Conservation (phyloP, 139 green algal genomes). For the Nannochloris sp. region DNA sequence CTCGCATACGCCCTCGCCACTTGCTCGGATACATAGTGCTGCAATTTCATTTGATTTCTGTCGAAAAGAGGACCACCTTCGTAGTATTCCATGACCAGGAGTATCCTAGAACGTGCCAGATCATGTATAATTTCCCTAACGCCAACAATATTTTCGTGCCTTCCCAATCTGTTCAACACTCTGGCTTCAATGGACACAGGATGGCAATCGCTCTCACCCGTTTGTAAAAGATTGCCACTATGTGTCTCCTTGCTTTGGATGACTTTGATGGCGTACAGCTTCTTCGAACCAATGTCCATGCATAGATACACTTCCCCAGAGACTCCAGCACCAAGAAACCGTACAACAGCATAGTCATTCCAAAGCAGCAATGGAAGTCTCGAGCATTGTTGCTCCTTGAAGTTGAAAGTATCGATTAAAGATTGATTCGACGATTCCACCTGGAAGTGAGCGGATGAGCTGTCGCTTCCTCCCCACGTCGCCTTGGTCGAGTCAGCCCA, state of each 20-base stretch:
- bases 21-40: slow-evolving; percentile 49
- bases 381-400: too few species aligned
- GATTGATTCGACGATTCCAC: too few species aligned
- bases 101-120: slow-evolving; percentile 52
- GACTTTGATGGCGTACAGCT: slow-evolving; percentile 72
- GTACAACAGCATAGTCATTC: slow-evolving; percentile 78
- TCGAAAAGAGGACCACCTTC: slow-evolving; percentile 67
- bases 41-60: slow-evolving; percentile 49
- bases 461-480: too few species aligned
- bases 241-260: slow-evolving; percentile 23
- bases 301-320: slow-evolving; percentile 74
- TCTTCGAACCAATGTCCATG: slow-evolving; percentile 60
- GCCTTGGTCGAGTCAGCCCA: too few species aligned
- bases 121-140: slow-evolving; percentile 75
- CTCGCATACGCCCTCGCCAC: slow-evolving; percentile 64
- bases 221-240: slow-evolving; percentile 44
- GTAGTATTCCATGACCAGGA: slow-evolving; percentile 80
- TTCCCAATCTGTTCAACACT: slow-evolving; percentile 18
- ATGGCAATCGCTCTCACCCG: slow-evolving; percentile 31
- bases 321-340: slow-evolving; percentile 64
- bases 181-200: neutral
- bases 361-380: slow-evolving; percentile 34
- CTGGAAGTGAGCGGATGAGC: too few species aligned
- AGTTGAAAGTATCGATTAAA: too few species aligned
- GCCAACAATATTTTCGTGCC: slow-evolving; percentile 63